Evolutionary conservation across 805 yeast genomes (phyloP).

Genomic region (Starmerella stigmatis): DNA sequence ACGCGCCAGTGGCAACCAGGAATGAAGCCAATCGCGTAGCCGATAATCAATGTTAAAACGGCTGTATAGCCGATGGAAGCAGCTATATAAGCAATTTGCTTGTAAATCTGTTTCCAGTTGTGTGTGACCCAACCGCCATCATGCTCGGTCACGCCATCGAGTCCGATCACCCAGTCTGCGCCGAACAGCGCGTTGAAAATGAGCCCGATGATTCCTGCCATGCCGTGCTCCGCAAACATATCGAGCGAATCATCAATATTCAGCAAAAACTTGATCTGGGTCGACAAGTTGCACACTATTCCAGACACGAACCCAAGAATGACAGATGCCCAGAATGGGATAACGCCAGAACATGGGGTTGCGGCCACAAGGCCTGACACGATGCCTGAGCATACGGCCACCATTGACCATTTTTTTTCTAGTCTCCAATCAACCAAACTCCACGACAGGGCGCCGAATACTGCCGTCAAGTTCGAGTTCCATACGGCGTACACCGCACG

Average conservation of each 20-base stretch:
- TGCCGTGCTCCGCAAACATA: conserved; percentile 96
- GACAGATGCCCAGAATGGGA: conserved; percentile 85
- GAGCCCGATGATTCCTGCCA: conserved; percentile 86
- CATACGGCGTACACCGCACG: conserved; percentile 81
- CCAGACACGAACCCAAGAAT: conserved; percentile 75
- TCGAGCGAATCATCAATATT: conserved; percentile 88
- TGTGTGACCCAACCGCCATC: conserved; percentile 88
- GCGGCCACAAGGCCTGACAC: conserved; percentile 96
- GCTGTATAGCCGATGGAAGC: conserved; percentile 68
- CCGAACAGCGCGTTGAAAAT: conserved; percentile 85
- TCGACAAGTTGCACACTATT: conserved; percentile 75
- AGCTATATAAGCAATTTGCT: conserved; percentile 70
- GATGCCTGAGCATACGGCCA: conserved; percentile 89
- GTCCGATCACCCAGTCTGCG: conserved; percentile 76
- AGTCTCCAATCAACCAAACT: conserved; percentile 77
- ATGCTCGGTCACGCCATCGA: conserved; percentile 76
- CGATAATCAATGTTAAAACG: conserved; percentile 66
- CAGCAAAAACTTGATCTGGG: conserved; percentile 70
- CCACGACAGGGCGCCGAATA: conserved; percentile 88
- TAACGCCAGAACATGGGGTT: conserved; percentile 85
- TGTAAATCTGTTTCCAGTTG: conserved; percentile 83
- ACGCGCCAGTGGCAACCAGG: conserved; percentile 79
- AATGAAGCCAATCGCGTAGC: conserved; percentile 59
- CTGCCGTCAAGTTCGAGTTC: conserved; percentile 85
- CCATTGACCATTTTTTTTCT: conserved; percentile 86